Evolutionary conservation across 1,139 yeast species (phyloP), one percentile per base, ranked within the genome.

Genomic region (Geotrichum europaeum): DNA sequence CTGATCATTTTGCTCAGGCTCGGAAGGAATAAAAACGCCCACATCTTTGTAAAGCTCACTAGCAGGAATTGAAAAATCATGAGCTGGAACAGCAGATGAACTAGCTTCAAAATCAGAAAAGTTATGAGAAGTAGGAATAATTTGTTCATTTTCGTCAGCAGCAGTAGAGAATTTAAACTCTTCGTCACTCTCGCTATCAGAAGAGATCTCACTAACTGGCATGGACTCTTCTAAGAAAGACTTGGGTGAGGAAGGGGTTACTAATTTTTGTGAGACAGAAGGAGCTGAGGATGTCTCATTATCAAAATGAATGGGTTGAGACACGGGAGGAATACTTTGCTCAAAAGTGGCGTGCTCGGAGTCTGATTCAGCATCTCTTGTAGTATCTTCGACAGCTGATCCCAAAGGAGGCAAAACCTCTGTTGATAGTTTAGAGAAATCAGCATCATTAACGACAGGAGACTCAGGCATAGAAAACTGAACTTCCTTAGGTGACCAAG

Each of bases 401-500:
- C 47, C 47, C 20, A 40, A 40, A 40, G 47, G 20, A 24, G 51
- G 51, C 28, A 24, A 24, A 22, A 28, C 20, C 10, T 18, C 51
- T 4, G 32, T 51, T 30, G 28, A 25, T 40, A 47, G 45, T 10
- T 30, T 10, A n/a, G 47, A 40, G 10, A 40, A n/a, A n/a, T 40
- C 20, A 40, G 10, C 20, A n/a, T 6, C 10, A 12, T 25, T 28
- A n/a, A 13, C 49, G 3, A 15, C 49, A 32, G 58, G 58, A 18
- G 32, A 22, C 5, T 24, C 22, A 13, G 25, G 25, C 4, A 28
- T 28, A 22, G 53, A 22, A 22, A 50, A 34, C 20, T 45, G 57
- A 24, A 15, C 49, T 9, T 51, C 59, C 25, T 49, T 43, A 12
- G 55, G 55, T 13, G 59, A 47, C 59, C 59, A 57, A 12, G 59